Evolutionary conservation across 139 green algal species (phyloP).

Genomic region (Bryopsis sp.): DNA sequence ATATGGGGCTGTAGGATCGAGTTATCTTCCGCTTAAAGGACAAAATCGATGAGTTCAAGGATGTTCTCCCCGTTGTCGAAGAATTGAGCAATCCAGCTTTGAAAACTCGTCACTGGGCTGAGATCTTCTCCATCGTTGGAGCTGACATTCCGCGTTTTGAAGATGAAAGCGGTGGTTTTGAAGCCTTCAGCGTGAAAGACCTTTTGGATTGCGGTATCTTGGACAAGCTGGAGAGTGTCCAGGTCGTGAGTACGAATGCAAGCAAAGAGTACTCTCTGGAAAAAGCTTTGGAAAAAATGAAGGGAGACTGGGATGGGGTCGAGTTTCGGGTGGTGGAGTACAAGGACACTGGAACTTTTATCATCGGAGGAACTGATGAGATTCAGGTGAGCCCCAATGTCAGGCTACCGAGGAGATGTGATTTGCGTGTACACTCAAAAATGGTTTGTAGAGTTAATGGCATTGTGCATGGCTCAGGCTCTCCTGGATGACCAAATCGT

Average conservation of each 20-base stretch:
- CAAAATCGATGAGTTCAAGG: conserved; percentile 64
- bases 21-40: conserved; percentile 57
- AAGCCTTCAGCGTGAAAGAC: conserved; percentile 47
- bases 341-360: conserved; percentile 74
- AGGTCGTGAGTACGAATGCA: conserved; percentile 33
- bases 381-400: conserved; percentile 71
- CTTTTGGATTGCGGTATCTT: conserved; percentile 48
- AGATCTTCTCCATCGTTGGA: conserved; percentile 11
- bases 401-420: conserved; percentile 81
- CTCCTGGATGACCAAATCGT: conserved; percentile 74
- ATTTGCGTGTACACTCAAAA: conserved; percentile 68
- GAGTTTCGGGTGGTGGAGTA: conserved; percentile 60
- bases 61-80: conserved; percentile 41
- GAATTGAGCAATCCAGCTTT: conserved; percentile 63
- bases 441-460: conserved; percentile 66
- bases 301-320: conserved; percentile 58
- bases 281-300: conserved; percentile 71
- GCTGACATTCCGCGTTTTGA: neutral
- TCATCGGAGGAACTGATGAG: conserved; percentile 74
- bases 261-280: conserved; percentile 61
- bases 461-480: conserved; percentile 56
- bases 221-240: conserved; percentile 46
- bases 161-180: conserved; percentile 25
- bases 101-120: conserved; percentile 43
- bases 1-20: conserved; percentile 27